Percentiles rank a stretch among this genome's conserved stretches.
These are phyloP conservation scores for Musa itinerans DNA, from an alignment of 176 grass and related monocot species.

Conservation along the genomic window DNA sequence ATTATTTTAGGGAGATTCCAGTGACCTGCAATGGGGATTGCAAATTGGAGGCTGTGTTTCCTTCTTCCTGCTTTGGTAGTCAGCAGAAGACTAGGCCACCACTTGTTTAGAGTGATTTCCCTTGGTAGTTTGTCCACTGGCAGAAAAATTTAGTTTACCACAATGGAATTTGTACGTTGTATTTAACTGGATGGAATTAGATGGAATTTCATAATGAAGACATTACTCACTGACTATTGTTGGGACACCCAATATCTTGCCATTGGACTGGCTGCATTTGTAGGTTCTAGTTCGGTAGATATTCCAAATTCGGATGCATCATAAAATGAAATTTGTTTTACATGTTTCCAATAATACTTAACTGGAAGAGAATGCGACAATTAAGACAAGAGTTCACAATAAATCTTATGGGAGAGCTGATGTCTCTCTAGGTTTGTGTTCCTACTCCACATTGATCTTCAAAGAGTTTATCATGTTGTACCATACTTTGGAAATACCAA, in stretches of 20 bases:
- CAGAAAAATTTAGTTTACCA: neutral
- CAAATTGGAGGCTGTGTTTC: neutral
- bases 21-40: neutral
- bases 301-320: neutral
- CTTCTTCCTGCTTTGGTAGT: neutral
- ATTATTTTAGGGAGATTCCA: neutral
- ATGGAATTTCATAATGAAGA: neutral
- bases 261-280: neutral
- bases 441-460: neutral
- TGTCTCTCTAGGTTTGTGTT: neutral
- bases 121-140: neutral
- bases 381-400: neutral
- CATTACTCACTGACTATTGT: neutral
- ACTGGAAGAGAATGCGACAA: neutral
- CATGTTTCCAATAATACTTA: neutral
- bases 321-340: neutral
- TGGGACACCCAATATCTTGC: neutral
- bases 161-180: neutral
- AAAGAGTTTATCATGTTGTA: neutral
- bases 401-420: neutral
- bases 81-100: neutral
- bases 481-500: too few species aligned
- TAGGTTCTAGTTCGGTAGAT: neutral
- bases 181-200: neutral
- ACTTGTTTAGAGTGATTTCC: neutral